These are phyloP conservation scores for Apiospora pterosperma DNA, from an alignment of 2,329 filamentous ascomycete species.

Conservation along the genomic window DNA sequence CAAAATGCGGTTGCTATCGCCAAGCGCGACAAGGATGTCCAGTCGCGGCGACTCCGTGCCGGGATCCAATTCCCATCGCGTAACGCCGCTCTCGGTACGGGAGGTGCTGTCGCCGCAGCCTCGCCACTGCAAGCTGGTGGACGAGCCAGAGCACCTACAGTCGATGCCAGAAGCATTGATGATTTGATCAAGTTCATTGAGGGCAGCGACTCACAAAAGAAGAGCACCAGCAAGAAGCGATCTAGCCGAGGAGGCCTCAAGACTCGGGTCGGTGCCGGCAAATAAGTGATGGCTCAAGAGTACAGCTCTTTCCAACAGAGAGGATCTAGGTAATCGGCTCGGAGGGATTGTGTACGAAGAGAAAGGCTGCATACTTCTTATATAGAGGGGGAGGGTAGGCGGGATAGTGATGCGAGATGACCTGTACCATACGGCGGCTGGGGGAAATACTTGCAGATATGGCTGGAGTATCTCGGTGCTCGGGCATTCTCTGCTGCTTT, in stretches of 20 bases:
- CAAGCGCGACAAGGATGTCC: conserved; percentile 85
- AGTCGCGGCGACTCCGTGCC: conserved; percentile 69
- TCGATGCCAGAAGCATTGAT: conserved; percentile 84
- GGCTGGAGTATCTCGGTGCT: background rate
- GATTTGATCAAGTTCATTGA: conserved; percentile 95
- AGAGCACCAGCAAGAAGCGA: conserved; percentile 52
- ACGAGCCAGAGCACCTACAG: conserved; percentile 32
- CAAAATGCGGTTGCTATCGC: conserved; percentile 93
- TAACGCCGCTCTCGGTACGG: conserved; percentile 56
- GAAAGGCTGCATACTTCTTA: background rate
- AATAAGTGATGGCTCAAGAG: background rate
- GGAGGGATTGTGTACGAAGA: background rate
- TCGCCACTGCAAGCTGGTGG: conserved; percentile 14
- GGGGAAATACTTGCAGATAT: background rate
- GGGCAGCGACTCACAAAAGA: conserved; percentile 57
- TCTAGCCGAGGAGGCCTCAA: conserved; percentile 53
- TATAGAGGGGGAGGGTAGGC: background rate
- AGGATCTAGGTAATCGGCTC: background rate
- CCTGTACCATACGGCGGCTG: background rate
- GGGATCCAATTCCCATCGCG: conserved; percentile 66
- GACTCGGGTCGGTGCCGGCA: conserved; percentile 38
- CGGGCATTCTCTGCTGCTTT: background rate
- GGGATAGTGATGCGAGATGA: background rate
- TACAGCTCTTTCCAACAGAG: background rate
- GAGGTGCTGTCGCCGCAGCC: conserved; percentile 32